Evolutionary conservation across 768 basidiomycete species (phyloP).

Genomic region (Scleroderma bovista): DNA sequence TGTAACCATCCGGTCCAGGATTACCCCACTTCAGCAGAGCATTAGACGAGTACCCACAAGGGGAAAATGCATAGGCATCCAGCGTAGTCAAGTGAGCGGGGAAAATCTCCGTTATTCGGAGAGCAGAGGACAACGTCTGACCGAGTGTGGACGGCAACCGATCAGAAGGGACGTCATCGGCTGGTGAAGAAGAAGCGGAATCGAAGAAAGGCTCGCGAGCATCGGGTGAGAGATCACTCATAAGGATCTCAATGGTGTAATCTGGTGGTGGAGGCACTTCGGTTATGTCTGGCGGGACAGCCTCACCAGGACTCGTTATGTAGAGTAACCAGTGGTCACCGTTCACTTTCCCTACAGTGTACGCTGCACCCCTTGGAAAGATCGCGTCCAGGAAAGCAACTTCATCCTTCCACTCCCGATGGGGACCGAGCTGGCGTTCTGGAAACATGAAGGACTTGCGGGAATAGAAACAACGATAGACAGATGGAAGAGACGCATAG

Average conservation of each 20-base stretch:
- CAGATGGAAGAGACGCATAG: constrained; percentile 58
- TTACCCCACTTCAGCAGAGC: constrained; percentile 68
- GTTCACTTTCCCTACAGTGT: constrained; percentile 96
- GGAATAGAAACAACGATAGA: constrained; percentile 95
- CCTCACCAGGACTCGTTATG: constrained; percentile 59
- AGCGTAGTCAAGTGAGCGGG: constrained; percentile 72
- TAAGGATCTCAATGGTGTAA: constrained; percentile 96
- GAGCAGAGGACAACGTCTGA: constrained; percentile 50
- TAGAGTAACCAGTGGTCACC: constrained; percentile 99
- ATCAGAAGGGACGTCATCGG: constrained; percentile 44
- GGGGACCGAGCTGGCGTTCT: constrained; percentile 88
- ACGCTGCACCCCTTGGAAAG: constrained; percentile 86
- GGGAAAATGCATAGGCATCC: constrained; percentile 90
- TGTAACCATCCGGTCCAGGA: constrained; percentile 14
- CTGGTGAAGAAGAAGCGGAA: constrained; percentile 37
- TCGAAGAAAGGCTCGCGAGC: constrained; percentile 79
- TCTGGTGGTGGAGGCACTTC: constrained; percentile 43
- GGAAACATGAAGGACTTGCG: constrained; percentile 99
- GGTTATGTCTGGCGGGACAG: constrained; percentile 8
- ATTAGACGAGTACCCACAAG: constrained; percentile 96
- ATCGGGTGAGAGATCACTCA: constrained; percentile 78
- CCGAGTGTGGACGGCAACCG: constrained; percentile 20
- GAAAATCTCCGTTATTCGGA: constrained; percentile 83
- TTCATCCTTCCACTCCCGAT: constrained; percentile 91
- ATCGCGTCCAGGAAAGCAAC: constrained; percentile 87